Conservation (phyloP, 768 basidiomycete species). For the Boletus fagicola region DNA sequence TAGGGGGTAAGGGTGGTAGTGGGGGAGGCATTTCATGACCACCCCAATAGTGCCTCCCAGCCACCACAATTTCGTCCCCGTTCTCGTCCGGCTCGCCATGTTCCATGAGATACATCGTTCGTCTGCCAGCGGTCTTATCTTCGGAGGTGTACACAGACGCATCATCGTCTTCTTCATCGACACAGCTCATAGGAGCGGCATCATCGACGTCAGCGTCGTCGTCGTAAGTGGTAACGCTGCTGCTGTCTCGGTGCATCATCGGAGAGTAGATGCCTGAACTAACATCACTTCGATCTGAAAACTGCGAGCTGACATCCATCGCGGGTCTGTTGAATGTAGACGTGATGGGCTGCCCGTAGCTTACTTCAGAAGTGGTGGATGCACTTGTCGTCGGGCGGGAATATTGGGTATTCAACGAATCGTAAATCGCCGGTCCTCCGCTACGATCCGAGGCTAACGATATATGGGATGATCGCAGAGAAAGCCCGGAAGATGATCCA, state of each 20-base stretch:
- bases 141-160: constrained; percentile 31
- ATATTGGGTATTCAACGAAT: constrained; percentile 11
- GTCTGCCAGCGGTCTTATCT: constrained; percentile 34
- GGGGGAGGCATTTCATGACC: constrained; percentile 18
- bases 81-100: constrained; percentile 26
- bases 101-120: constrained; percentile 35
- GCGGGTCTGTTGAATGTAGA: constrained; percentile 4
- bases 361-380: constrained; percentile 22
- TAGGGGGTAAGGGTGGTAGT: constrained; percentile 19
- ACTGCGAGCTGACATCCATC: constrained; percentile 14
- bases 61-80: constrained; percentile 20
- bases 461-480: constrained; percentile 26
- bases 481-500: constrained; percentile 30
- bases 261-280: constrained; percentile 20
- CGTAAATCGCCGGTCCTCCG: constrained; percentile 2
- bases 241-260: constrained; percentile 15
- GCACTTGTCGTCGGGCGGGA: constrained; percentile 22
- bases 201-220: constrained; percentile 25
- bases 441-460: constrained; percentile 22
- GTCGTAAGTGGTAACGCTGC: constrained; percentile 20
- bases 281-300: constrained; percentile 20
- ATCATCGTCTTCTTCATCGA: constrained; percentile 29
- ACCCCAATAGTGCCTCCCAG: constrained; percentile 24
- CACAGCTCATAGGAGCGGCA: constrained; percentile 3
- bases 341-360: constrained; percentile 17